These are phyloP conservation scores for Beta vulgaris DNA, from an alignment of 148 eudicot species.

Conservation along the genomic window DNA sequence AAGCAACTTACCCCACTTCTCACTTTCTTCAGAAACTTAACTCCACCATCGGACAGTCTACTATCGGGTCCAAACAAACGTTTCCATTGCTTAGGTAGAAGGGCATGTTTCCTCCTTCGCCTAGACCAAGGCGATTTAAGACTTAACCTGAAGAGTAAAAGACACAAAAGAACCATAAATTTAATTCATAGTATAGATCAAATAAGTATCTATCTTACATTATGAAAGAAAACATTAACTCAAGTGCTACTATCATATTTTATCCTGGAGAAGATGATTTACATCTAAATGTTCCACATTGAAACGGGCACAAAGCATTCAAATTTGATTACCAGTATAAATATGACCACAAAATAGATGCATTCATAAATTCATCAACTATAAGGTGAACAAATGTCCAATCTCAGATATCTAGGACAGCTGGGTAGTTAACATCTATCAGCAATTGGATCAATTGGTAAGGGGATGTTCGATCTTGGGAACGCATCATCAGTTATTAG, in stretches of 20 bases:
- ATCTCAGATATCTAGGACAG: neutral
- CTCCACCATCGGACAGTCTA: constrained; percentile 60
- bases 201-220: neutral
- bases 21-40: constrained; percentile 66
- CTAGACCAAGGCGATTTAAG: constrained; percentile 76
- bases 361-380: neutral
- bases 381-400: too few relatives aligned
- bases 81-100: constrained; percentile 60
- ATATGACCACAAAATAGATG: neutral
- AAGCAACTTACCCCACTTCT: constrained; percentile 64
- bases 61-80: constrained; percentile 52
- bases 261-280: neutral
- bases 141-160: constrained; percentile 37
- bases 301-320: neutral
- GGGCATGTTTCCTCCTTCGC: constrained; percentile 57
- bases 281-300: neutral
- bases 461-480: too few relatives aligned
- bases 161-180: neutral
- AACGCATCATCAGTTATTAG: too few relatives aligned
- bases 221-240: neutral
- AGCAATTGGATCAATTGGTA: too few relatives aligned
- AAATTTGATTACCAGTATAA: neutral
- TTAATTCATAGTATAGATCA: neutral
- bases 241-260: neutral
- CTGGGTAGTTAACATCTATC: too few relatives aligned